phyloP scores from a whole-genome alignment of 1,284 basidiomycete species.

The Malassezia obtusa region DNA sequence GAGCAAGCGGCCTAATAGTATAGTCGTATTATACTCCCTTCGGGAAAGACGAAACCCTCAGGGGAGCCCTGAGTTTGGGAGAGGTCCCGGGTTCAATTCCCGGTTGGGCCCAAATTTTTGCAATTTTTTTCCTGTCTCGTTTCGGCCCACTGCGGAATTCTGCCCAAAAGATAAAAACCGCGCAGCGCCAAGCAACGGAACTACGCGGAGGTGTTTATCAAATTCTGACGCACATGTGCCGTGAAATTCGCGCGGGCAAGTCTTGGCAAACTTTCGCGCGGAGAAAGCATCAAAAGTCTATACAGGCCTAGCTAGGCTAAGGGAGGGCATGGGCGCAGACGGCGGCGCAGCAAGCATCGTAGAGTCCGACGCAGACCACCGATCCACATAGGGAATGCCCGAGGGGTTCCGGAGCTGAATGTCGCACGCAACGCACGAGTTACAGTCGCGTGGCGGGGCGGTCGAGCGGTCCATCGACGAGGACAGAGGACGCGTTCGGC shows the following conservation, averaged over 20 bases:
- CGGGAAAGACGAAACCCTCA: constrained; percentile 12
- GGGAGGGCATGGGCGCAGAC: no score
- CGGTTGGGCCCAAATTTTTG: constrained; percentile 19
- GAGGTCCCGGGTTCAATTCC: constrained; percentile 24
- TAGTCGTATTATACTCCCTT: constrained; percentile 24
- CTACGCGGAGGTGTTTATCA: no score
- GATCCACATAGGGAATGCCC: constrained; percentile 28
- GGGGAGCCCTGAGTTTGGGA: constrained; percentile 17
- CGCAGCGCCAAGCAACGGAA: not conserved
- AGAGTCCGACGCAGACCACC: not conserved
- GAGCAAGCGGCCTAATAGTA: constrained; percentile 17
- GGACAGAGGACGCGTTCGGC: not conserved
- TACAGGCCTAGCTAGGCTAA: not conserved
- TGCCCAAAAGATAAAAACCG: not conserved
- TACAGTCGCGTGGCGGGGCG: constrained; percentile 17
- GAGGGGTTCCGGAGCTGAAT: constrained; percentile 24
- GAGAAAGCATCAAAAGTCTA: not conserved
- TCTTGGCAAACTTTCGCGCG: not conserved
- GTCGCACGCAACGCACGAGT: constrained; percentile 32
- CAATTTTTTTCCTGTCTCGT: not conserved
- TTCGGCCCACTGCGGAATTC: not conserved
- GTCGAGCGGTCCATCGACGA: not conserved
- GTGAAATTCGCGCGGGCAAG: no score
- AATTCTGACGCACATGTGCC: no score
- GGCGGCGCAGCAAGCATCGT: no score